Conservation (phyloP, 2,329 filamentous ascomycete genomes). For the Orbilia blumenaviensis region DNA sequence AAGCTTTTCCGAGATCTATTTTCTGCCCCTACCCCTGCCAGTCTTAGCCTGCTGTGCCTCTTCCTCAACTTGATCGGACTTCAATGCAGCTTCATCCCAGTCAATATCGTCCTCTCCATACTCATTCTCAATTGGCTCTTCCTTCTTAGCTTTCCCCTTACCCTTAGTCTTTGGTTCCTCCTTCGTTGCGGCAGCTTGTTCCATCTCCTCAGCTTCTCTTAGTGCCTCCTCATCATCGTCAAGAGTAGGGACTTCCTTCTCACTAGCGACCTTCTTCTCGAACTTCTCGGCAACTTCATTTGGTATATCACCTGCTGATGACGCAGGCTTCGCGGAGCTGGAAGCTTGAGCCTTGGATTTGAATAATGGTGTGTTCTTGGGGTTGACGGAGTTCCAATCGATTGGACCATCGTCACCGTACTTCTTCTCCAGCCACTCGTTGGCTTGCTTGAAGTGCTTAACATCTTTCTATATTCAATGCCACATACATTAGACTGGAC, state of each 20-base stretch:
- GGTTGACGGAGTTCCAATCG: constrained; percentile 76
- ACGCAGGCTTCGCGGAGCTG: constrained; percentile 19
- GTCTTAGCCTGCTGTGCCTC: constrained; percentile 48
- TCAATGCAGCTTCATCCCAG: constrained; percentile 50
- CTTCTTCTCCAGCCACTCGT: constrained; percentile 80
- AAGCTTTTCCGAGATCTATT: neutral
- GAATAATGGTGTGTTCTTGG: constrained; percentile 42
- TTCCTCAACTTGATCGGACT: constrained; percentile 55
- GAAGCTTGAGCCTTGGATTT: constrained; percentile 17
- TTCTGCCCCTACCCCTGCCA: constrained; percentile 27
- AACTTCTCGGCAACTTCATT: constrained; percentile 24
- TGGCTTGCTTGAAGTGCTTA: constrained; percentile 80
- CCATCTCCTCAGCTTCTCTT: constrained; percentile 41
- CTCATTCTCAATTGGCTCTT: constrained; percentile 58
- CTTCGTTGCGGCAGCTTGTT: constrained; percentile 54
- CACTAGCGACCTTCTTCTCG: constrained; percentile 23
- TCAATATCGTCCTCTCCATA: constrained; percentile 63
- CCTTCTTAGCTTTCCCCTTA: constrained; percentile 55
- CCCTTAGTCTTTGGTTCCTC: constrained; percentile 40
- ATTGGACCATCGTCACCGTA: constrained; percentile 85
- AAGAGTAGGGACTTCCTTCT: constrained; percentile 16
- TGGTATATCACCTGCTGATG: neutral
- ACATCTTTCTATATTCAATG: constrained; percentile 70
- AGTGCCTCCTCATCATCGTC: constrained; percentile 50
- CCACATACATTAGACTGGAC: neutral